Evolutionary conservation across 306 rosid genomes (phyloP), one percentile per base, ranked within the genome.

Genomic region (Urtica urens): DNA sequence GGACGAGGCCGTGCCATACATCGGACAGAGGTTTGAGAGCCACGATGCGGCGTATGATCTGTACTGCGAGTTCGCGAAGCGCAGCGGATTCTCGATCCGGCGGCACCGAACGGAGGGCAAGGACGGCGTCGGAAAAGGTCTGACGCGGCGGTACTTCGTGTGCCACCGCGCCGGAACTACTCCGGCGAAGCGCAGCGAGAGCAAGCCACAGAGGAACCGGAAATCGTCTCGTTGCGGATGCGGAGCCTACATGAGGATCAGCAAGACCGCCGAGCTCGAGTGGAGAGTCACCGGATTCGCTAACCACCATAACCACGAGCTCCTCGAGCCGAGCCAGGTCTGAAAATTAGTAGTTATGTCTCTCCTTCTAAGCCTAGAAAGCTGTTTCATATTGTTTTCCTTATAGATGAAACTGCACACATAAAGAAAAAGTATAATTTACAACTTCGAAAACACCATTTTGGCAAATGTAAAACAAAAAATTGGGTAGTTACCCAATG

Each of bases 251-350:
- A 62, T 88, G 95, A 66, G 95, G 38, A 88, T 88, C 49, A 88
- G 93, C 86, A 88, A 88, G 65, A 70, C 90, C 26, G 70, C 80
- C 2, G 96, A 88, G 62, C 64, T 76, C 47, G 96, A 88, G 56
- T 88, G 96, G 96, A 93, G 96, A 13, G 76, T 88, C 38, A 88
- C 95, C 27, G 96, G 96, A 57, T 88, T 83, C 66, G 88, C 83
- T 1, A 88, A 88, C 59, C 79, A 88, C 49, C 96, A 88, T 65
- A 88, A 88, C 77, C 96, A 88, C 50, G 82, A 88, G 38, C 82
- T 88, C 25, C 61, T 88, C 57, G 96, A 88, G 64, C 88, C 96
- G 55, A 83, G 78, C 63, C 96, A 88, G 74, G n/a, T n/a, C n/a
- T n/a, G n/a, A n/a, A n/a, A n/a, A n/a, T n/a, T n/a, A n/a, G n/a